A percentile compares a stretch with the other conserved stretches of the same genome.
Evolutionary conservation across 805 yeast genomes (phyloP).

Genomic region (Cyberlindnera japonica): DNA sequence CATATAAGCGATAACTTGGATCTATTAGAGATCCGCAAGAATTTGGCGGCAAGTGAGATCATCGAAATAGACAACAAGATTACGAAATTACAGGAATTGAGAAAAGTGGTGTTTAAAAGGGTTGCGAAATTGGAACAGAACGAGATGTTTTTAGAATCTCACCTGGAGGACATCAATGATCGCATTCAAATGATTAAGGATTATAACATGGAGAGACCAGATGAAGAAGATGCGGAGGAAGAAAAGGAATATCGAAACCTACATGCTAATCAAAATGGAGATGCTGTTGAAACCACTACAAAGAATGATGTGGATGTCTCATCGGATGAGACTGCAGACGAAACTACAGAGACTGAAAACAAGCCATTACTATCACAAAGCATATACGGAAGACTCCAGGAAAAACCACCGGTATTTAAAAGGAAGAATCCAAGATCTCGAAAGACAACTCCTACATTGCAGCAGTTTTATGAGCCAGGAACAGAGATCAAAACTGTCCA

Average conservation of each 20-base stretch:
- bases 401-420: constrained; percentile 31
- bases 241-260: no score
- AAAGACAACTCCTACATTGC: constrained; percentile 58
- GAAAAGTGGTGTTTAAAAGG: constrained; percentile 53
- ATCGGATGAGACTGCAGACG: constrained; percentile 14
- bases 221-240: constrained; percentile 18
- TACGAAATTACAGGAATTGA: constrained; percentile 43
- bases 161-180: constrained; percentile 40
- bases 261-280: constrained; percentile 4
- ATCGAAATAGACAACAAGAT: constrained; percentile 59
- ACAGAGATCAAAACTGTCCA: constrained; percentile 45
- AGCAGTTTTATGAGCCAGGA: constrained; percentile 61
- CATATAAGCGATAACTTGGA: constrained; percentile 46
- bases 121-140: constrained; percentile 59
- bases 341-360: constrained; percentile 10
- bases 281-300: neutral
- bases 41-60: constrained; percentile 60
- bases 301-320: neutral
- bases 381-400: constrained; percentile 41
- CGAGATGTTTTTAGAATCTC: constrained; percentile 52
- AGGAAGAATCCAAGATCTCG: constrained; percentile 34
- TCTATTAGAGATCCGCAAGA: constrained; percentile 57
- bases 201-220: constrained; percentile 33
- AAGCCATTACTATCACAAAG: constrained; percentile 39
- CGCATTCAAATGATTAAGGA: constrained; percentile 42